Percentiles rank a stretch among this genome's conserved stretches.
Conservation (phyloP, 164 flowering plant genomes). For the Vitis cinerea region DNA sequence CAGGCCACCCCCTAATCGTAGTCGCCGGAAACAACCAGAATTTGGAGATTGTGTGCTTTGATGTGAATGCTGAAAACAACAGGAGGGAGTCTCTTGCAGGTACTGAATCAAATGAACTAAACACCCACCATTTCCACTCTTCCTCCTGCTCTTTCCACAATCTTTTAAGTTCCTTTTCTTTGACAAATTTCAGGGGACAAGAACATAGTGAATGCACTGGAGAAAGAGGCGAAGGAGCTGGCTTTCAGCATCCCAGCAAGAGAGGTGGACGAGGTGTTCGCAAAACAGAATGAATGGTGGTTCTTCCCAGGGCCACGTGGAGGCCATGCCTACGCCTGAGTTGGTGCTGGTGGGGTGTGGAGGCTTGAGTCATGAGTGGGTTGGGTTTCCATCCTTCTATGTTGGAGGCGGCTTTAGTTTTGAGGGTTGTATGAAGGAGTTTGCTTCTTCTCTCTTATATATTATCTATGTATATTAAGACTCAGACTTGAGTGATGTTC, state of each 20-base stretch:
- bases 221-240: constrained; percentile 53
- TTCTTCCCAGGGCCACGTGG: constrained; percentile 49
- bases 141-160: too few relatives aligned
- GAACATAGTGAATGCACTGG: constrained; percentile 36
- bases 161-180: not conserved
- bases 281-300: constrained; percentile 31
- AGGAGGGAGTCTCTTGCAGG: constrained; percentile 50
- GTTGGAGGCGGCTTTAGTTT: too few relatives aligned
- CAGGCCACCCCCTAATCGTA: constrained; percentile 62
- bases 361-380: too few relatives aligned
- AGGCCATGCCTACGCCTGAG: constrained; percentile 12
- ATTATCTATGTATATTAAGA: too few relatives aligned
- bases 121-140: too few relatives aligned
- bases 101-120: not conserved
- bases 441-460: too few relatives aligned
- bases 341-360: too few relatives aligned
- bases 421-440: too few relatives aligned
- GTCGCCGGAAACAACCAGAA: constrained; percentile 40
- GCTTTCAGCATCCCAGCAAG: constrained; percentile 27
- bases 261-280: constrained; percentile 37
- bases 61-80: constrained; percentile 43
- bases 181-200: constrained; percentile 27
- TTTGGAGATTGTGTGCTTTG: constrained; percentile 53
- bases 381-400: not conserved
- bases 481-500: too few relatives aligned